Conservation (phyloP, 176 grass and related monocot genomes). For the Calamus simplicifolius region DNA sequence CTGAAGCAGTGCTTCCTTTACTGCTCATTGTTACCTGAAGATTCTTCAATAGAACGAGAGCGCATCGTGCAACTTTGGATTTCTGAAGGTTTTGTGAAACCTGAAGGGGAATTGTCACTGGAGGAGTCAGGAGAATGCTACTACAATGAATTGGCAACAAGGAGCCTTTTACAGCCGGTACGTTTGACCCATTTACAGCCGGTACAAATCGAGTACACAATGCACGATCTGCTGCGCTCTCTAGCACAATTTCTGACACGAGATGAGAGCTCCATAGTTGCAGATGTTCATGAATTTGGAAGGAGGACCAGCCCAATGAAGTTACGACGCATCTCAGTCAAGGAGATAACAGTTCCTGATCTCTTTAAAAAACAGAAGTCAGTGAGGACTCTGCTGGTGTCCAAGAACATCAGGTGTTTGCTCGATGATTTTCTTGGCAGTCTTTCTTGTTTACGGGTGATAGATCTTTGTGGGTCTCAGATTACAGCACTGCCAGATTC, state of each 20-base stretch:
- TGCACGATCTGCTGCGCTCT: slow-evolving; percentile 47
- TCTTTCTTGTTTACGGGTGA: slow-evolving; percentile 34
- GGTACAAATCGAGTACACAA: slow-evolving; percentile 23
- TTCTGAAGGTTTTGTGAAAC: slow-evolving; percentile 42
- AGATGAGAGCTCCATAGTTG: slow-evolving; percentile 17
- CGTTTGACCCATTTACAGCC: too few species aligned
- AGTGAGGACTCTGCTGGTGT: slow-evolving; percentile 56
- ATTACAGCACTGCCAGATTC: slow-evolving; percentile 46
- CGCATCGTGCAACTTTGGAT: slow-evolving; percentile 54
- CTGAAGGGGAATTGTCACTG: slow-evolving; percentile 17
- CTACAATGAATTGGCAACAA: slow-evolving; percentile 44
- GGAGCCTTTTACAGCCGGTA: slow-evolving; percentile 47
- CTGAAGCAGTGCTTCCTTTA: slow-evolving; percentile 74
- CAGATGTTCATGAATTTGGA: slow-evolving; percentile 20
- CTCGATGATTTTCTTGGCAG: slow-evolving; percentile 31
- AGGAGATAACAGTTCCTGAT: slow-evolving; percentile 32
- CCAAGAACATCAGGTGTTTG: slow-evolving; percentile 38
- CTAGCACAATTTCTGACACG: slow-evolving; percentile 38
- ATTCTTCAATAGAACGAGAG: slow-evolving; percentile 10
- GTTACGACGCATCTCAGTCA: slow-evolving; percentile 35
- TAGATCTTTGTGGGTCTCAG: slow-evolving; percentile 50
- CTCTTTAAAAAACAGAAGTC: slow-evolving; percentile 31
- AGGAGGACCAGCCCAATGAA: slow-evolving; percentile 1
- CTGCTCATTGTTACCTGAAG: slow-evolving; percentile 50
- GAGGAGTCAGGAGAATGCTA: slow-evolving; percentile 57